Evolutionary conservation across 106 monocot genomes (phyloP).

Genomic region (Acorus calamus): DNA sequence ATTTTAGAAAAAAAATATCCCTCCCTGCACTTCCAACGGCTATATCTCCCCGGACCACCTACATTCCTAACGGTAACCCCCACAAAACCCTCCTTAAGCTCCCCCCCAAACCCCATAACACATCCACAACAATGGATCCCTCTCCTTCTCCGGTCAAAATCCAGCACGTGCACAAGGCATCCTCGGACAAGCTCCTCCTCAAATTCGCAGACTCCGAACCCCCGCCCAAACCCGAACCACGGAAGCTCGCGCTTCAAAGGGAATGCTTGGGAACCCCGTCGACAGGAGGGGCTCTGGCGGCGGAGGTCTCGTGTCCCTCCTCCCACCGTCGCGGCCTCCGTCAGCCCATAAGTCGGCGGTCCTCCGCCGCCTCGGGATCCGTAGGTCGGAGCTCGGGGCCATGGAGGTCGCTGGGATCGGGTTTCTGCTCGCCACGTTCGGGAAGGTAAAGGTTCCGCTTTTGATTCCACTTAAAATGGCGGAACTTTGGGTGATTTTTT

Average conservation of each 20-base stretch:
- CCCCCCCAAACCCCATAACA: constrained; percentile 7
- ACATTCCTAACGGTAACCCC: background rate
- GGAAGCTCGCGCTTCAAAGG: background rate
- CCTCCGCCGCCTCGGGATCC: constrained; percentile 24
- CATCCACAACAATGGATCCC: background rate
- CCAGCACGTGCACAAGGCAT: constrained; percentile 61
- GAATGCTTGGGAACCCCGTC: background rate
- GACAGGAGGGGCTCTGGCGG: constrained; percentile 12
- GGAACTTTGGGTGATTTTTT: too few species aligned
- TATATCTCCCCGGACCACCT: too few species aligned
- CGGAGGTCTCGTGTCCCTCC: constrained; percentile 32
- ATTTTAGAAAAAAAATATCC: too few species aligned
- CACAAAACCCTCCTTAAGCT: background rate
- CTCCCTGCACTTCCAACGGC: background rate
- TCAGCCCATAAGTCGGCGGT: constrained; percentile 4
- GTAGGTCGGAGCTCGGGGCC: constrained; percentile 14
- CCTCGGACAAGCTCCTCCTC: constrained; percentile 74
- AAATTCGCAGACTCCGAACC: constrained; percentile 58
- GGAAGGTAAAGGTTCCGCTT: constrained; percentile 29
- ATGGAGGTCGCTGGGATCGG: constrained; percentile 24
- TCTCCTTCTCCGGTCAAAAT: background rate
- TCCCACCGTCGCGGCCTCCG: constrained; percentile 14
- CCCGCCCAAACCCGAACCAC: constrained; percentile 13
- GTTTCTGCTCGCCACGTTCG: constrained; percentile 34
- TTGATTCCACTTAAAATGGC: too few species aligned